A percentile compares a stretch with the other conserved stretches of the same genome.
phyloP scores from a whole-genome alignment of 176 grass and related monocot species.

The Coix lacrymajobi region DNA sequence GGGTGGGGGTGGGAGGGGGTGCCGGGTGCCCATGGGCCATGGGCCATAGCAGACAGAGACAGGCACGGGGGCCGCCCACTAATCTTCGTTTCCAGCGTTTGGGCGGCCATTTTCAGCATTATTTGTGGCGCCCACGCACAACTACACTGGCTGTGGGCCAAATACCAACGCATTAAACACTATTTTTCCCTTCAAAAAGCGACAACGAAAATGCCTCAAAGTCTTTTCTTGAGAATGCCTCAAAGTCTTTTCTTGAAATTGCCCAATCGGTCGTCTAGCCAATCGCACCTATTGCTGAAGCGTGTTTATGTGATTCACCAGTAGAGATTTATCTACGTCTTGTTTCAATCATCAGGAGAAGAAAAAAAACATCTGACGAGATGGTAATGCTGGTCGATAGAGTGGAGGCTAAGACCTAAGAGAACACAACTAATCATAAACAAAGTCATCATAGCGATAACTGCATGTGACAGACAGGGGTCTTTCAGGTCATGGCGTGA shows the following conservation, averaged over 20 bases:
- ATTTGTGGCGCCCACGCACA: slow-evolving; percentile 29
- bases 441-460: neutral
- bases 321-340: neutral
- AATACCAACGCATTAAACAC: neutral
- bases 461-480: neutral
- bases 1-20: too few relatives aligned
- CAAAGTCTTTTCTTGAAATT: neutral
- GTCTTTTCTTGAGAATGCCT: neutral
- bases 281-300: neutral
- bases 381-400: neutral
- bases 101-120: neutral
- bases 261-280: neutral
- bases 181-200: too few relatives aligned
- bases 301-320: neutral
- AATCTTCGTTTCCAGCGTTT: neutral
- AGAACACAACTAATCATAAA: neutral
- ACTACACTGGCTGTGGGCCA: neutral
- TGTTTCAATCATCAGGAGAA: neutral
- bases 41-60: slow-evolving; percentile 10
- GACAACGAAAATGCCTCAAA: neutral
- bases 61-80: neutral
- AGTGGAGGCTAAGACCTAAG: neutral
- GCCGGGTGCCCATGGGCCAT: neutral
- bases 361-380: neutral
- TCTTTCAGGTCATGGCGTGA: neutral